Percentiles rank a stretch among this genome's conserved stretches.
These are phyloP conservation scores for Gentiana straminea DNA, from an alignment of 257 asterid species.

Conservation along the genomic window DNA sequence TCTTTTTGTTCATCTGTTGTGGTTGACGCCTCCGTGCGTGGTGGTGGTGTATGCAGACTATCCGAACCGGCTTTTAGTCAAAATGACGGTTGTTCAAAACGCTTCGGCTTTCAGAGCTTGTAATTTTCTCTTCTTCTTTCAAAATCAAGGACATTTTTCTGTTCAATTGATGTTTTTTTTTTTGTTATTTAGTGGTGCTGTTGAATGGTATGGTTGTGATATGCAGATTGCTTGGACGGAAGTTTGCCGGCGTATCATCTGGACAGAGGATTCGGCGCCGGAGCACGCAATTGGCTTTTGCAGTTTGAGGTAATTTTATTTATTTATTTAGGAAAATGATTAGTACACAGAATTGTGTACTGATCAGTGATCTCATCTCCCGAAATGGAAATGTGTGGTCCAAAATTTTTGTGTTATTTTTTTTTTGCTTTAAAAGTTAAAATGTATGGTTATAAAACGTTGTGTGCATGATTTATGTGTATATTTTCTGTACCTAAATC, in stretches of 20 bases:
- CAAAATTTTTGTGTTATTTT: too few relatives aligned
- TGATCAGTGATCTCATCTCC: too few relatives aligned
- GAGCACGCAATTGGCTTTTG: slow-evolving; percentile 77
- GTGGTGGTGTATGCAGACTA: background rate
- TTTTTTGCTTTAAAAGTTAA: too few relatives aligned
- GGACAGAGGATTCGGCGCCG: slow-evolving; percentile 85
- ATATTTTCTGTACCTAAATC: too few relatives aligned
- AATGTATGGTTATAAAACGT: too few relatives aligned
- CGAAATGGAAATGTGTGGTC: too few relatives aligned
- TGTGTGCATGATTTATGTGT: too few relatives aligned
- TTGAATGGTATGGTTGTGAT: slow-evolving; percentile 5
- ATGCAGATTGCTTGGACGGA: slow-evolving; percentile 90
- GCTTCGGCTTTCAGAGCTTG: slow-evolving; percentile 18
- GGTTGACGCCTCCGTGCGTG: slow-evolving; percentile 3
- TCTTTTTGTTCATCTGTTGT: background rate
- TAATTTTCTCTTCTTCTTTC: slow-evolving; percentile 3
- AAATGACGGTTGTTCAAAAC: slow-evolving; percentile 21
- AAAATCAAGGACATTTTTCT: background rate
- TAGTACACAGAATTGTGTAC: too few relatives aligned
- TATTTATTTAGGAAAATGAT: too few relatives aligned
- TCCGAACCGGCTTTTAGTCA: slow-evolving; percentile 13
- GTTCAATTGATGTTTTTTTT: background rate
- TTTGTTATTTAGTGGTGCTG: background rate
- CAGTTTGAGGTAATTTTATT: slow-evolving; percentile 66
- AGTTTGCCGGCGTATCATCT: slow-evolving; percentile 89